Evolutionary conservation across 2,329 filamentous ascomycete genomes (phyloP).

Genomic region (Ophiocordyceps sinensis): DNA sequence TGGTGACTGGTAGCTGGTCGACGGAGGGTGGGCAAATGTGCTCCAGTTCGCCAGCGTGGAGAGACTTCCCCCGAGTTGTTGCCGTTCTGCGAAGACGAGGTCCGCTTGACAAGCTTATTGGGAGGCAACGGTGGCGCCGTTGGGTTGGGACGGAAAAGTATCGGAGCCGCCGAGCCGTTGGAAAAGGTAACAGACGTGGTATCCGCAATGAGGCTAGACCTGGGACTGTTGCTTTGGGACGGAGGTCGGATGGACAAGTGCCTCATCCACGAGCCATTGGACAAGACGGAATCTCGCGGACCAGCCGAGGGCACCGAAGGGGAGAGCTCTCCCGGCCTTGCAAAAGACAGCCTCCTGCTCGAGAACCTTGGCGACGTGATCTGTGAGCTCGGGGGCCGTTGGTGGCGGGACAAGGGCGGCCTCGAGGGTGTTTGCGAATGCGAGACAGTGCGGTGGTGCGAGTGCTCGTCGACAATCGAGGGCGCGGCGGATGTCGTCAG

Average conservation of each 20-base stretch:
- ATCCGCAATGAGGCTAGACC: slow-evolving; percentile 50
- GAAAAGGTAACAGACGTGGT: slow-evolving; percentile 52
- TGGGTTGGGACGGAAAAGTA: slow-evolving; percentile 30
- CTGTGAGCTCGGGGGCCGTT: slow-evolving; percentile 24
- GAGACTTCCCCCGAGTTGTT: slow-evolving; percentile 24
- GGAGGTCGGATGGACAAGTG: slow-evolving; percentile 52
- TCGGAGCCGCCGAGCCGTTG: slow-evolving; percentile 51
- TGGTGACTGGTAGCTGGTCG: slow-evolving; percentile 70
- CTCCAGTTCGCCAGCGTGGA: slow-evolving; percentile 35
- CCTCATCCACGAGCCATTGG: slow-evolving; percentile 56
- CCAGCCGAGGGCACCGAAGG: slow-evolving; percentile 16
- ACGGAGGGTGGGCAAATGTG: slow-evolving; percentile 51
- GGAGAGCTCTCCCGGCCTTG: slow-evolving; percentile 22
- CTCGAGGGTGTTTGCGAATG: slow-evolving; percentile 17
- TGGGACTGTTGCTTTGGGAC: slow-evolving; percentile 48
- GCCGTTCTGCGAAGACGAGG: slow-evolving; percentile 38
- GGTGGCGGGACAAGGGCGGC: slow-evolving; percentile 22
- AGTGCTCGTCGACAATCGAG: slow-evolving; percentile 15
- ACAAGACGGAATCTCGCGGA: slow-evolving; percentile 42
- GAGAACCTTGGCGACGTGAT: slow-evolving; percentile 23
- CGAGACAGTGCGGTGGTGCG: slow-evolving; percentile 14
- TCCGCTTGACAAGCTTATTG: slow-evolving; percentile 68
- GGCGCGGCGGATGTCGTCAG: slow-evolving; percentile 24
- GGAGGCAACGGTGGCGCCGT: slow-evolving; percentile 35
- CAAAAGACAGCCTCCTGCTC: slow-evolving; percentile 27